phyloP scores from a whole-genome alignment of 2,329 filamentous ascomycete genomes.

The Cercospora sp. region DNA sequence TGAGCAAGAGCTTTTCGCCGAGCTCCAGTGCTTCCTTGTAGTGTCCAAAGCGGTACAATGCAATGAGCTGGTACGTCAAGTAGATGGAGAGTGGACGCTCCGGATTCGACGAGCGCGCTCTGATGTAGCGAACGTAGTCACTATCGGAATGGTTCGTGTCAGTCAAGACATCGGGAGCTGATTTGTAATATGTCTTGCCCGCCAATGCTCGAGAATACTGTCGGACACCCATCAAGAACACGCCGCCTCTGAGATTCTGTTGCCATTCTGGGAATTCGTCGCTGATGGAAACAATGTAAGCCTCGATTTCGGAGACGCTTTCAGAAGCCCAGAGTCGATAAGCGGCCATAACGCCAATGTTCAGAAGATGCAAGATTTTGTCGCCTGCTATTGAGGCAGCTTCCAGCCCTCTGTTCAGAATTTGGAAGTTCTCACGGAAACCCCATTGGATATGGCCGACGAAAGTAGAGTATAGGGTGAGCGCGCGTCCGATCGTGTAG shows the following conservation, averaged over 20 bases:
- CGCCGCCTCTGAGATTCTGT: slow-evolving; percentile 69
- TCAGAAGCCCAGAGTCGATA: slow-evolving; percentile 70
- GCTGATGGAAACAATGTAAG: slow-evolving; percentile 69
- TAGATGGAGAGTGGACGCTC: slow-evolving; percentile 68
- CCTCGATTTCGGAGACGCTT: slow-evolving; percentile 68
- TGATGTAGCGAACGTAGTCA: slow-evolving; percentile 56
- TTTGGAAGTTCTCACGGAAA: slow-evolving; percentile 58
- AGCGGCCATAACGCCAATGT: slow-evolving; percentile 66
- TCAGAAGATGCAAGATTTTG: slow-evolving; percentile 69
- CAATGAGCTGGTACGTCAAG: slow-evolving; percentile 54
- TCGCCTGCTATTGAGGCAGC: slow-evolving; percentile 68
- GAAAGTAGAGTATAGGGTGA: slow-evolving; percentile 69
- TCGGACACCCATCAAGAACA: slow-evolving; percentile 64
- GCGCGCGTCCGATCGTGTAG: slow-evolving; percentile 67
- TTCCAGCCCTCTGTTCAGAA: slow-evolving; percentile 67
- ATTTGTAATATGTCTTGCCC: slow-evolving; percentile 64
- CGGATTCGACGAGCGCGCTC: slow-evolving; percentile 56
- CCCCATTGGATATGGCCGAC: slow-evolving; percentile 69
- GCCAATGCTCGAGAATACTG: slow-evolving; percentile 70
- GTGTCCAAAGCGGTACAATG: slow-evolving; percentile 48
- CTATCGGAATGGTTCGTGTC: slow-evolving; percentile 66
- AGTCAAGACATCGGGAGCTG: slow-evolving; percentile 60
- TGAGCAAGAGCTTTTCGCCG: slow-evolving; percentile 45
- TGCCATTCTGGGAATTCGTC: slow-evolving; percentile 74
- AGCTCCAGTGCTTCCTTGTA: slow-evolving; percentile 45